Evolutionary conservation across 345 rosid genomes (phyloP).

Genomic region (Ricinus communis): DNA sequence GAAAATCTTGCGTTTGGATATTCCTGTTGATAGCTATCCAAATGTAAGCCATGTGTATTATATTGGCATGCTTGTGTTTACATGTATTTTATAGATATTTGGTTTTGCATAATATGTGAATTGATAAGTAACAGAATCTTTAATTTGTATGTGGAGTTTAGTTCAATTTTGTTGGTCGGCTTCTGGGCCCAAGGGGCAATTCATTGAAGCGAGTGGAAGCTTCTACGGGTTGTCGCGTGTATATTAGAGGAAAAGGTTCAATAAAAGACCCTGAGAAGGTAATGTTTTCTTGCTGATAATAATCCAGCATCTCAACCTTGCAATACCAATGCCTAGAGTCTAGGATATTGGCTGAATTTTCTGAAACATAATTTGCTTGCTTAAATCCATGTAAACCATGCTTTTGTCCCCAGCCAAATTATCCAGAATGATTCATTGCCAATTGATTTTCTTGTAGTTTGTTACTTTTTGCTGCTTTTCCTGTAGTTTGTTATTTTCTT

Average conservation of each 20-base stretch:
- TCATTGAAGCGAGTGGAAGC: conserved; percentile 83
- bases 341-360: not conserved
- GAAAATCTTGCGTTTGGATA: conserved; percentile 92
- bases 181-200: conserved; percentile 96
- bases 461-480: not conserved
- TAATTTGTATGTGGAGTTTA: conserved; percentile 23
- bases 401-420: not conserved
- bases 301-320: not conserved
- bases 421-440: conserved; percentile 1
- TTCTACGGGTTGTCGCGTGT: conserved; percentile 26
- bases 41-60: conserved; percentile 40
- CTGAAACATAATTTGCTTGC: not conserved
- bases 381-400: not conserved
- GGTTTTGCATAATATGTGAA: not conserved
- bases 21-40: conserved; percentile 88
- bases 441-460: not conserved
- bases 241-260: conserved; percentile 27
- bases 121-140: conserved; percentile 5
- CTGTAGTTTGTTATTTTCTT: not conserved
- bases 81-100: not conserved
- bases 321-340: not conserved
- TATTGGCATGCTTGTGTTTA: not conserved
- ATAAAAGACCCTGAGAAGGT: conserved; percentile 31
- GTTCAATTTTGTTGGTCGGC: conserved; percentile 97
- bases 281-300: not conserved